Evolutionary conservation across 148 eudicot species (phyloP), one percentile per base, ranked within the genome.

Genomic region (Persicaria tinctoria): DNA sequence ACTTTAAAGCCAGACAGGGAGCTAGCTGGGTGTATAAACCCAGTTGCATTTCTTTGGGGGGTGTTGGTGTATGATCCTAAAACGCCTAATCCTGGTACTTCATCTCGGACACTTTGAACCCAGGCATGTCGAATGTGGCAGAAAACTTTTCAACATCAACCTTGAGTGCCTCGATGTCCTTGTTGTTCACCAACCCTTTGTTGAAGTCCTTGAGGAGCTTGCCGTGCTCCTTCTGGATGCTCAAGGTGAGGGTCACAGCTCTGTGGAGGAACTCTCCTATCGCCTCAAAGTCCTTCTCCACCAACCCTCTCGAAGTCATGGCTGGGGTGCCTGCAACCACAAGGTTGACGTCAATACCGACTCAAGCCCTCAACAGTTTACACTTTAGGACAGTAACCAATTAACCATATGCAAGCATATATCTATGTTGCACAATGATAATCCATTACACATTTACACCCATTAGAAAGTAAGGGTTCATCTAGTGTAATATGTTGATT

Each of bases 281-380:
- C 81, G 89, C 89, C 91, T 96, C 99, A 23, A 96, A 96, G 81
- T 96, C 99, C 80, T 92, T 92, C 85, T 96, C 99, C 55, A 92
- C 79, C 82, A 92, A 81, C 17, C 99, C 99, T 86, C 99, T 88
- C 17, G 99, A 96, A 66, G 99, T 96, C 99, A 96, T 96, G 55
- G 99, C 99, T 5, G 99, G 99, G 54, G 99, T 75, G 82, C 99
- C 98, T 95, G 83, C 7, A 44, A 68, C 46, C 45, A 66, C 9
- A 66, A 66, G 5, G 41, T 41, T 66, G 57, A 12, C 18, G 12
- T 66, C 70, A 66, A 41, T 41, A 66, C 70, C 47, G 38, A 41
- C 3, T 13, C 38, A 41, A 41, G 18, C 48, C 3, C n/a, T 64
- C n/a, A 10, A 64, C 1, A 32, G 46, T 64, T 3, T 38, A 38